Evolutionary conservation across 352 stramenopile genomes (phyloP).

Genomic region (Globisporangium recalcitrans): DNA sequence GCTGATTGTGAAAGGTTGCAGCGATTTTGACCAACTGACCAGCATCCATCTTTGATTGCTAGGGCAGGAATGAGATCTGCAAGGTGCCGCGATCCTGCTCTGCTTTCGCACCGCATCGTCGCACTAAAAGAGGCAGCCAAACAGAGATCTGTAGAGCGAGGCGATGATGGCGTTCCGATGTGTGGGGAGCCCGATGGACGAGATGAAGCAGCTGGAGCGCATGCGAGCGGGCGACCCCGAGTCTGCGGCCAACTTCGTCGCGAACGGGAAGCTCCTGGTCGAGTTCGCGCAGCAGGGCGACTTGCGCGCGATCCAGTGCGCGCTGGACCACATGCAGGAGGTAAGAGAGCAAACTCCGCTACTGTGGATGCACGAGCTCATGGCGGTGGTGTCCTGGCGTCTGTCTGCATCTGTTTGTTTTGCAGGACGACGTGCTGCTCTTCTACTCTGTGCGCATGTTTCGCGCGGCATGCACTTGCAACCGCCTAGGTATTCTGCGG

Average conservation of each 20-base stretch:
- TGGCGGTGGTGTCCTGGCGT: background rate
- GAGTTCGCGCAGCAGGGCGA: conserved; percentile 40
- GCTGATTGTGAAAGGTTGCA: background rate
- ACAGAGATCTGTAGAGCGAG: background rate
- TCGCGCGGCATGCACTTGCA: conserved; percentile 37
- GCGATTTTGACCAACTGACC: background rate
- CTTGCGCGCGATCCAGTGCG: conserved; percentile 42
- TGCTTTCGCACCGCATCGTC: background rate
- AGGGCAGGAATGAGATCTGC: too few relatives aligned
- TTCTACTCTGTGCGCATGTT: conserved; percentile 74
- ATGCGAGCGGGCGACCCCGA: conserved; percentile 39
- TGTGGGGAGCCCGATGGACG: conserved; percentile 33
- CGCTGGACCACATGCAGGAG: conserved; percentile 43
- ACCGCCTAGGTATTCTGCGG: conserved; percentile 48
- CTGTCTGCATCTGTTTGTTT: background rate
- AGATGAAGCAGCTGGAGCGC: conserved; percentile 52
- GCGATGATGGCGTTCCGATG: conserved; percentile 51
- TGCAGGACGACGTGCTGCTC: conserved; percentile 40
- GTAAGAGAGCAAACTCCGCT: conserved; percentile 17
- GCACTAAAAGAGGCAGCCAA: too few relatives aligned
- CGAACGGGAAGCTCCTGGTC: conserved; percentile 62
- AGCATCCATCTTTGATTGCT: too few relatives aligned
- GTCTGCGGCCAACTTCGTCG: conserved; percentile 49
- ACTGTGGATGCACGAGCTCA: background rate
- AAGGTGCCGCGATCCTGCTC: background rate